Evolutionary conservation across 345 rosid genomes (phyloP).

Genomic region (Capsella bursapastoris): DNA sequence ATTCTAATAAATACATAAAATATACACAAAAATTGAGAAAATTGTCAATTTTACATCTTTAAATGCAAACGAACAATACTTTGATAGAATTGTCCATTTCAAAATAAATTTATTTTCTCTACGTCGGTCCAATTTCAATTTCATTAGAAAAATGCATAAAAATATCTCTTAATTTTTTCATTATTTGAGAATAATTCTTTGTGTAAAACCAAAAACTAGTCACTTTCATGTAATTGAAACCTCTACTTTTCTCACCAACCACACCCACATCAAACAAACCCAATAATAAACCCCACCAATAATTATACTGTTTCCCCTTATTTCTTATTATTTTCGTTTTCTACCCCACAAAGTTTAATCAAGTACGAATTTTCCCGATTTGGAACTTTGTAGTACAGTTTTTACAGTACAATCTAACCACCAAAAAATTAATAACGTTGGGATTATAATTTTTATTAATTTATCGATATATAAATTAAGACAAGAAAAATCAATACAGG

Average conservation of each 20-base stretch:
- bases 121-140: constrained; percentile 2
- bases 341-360: neutral
- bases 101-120: neutral
- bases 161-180: neutral
- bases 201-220: neutral
- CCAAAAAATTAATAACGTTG: no score
- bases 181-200: constrained; percentile 8
- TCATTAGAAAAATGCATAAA: neutral
- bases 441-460: no score
- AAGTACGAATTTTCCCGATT: neutral
- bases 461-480: no score
- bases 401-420: neutral
- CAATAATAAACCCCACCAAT: constrained; percentile 23
- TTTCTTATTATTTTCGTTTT: neutral
- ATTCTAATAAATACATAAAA: neutral
- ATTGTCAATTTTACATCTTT: neutral
- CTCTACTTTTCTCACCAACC: constrained; percentile 33
- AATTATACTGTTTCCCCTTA: neutral
- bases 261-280: constrained; percentile 33
- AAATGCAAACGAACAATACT: neutral
- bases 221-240: constrained; percentile 33
- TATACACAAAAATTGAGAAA: neutral
- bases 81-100: neutral
- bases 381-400: neutral
- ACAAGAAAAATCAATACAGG: no score